These are phyloP conservation scores for Kalmanozyma brasiliensis DNA, from an alignment of 1,284 basidiomycete genomes.

Conservation along the genomic window DNA sequence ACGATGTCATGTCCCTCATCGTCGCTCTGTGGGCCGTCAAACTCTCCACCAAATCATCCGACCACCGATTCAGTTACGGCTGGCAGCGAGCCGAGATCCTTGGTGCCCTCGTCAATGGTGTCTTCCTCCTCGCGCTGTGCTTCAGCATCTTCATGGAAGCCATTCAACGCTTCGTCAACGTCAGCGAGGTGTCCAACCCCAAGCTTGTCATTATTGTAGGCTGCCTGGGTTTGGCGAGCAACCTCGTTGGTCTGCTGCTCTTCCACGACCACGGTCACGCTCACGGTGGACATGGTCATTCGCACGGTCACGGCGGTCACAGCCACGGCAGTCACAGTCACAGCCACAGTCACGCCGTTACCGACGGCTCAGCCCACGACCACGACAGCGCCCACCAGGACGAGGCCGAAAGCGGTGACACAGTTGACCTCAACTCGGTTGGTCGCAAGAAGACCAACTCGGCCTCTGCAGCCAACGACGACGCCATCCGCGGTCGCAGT, in stretches of 20 bases:
- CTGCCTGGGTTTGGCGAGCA: constrained; percentile 86
- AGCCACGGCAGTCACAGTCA: constrained; percentile 42
- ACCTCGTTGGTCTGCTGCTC: constrained; percentile 90
- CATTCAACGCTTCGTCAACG: constrained; percentile 84
- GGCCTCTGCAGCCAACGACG: constrained; percentile 2
- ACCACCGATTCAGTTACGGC: constrained; percentile 83
- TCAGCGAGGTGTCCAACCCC: constrained; percentile 82
- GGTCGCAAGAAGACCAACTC: constrained; percentile 23
- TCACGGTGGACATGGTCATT: constrained; percentile 73
- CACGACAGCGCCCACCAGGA: constrained; percentile 18
- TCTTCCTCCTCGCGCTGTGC: constrained; percentile 93
- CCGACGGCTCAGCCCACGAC: constrained; percentile 8
- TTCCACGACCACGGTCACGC: constrained; percentile 77
- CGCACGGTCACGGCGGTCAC: constrained; percentile 70
- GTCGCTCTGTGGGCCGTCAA: constrained; percentile 98
- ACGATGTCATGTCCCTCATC: constrained; percentile 84
- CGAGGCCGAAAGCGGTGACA: constrained; percentile 11
- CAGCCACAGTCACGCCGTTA: constrained; percentile 35
- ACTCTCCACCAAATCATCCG: constrained; percentile 68
- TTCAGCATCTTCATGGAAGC: constrained; percentile 96
- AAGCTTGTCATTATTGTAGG: constrained; percentile 90
- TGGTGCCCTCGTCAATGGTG: constrained; percentile 83
- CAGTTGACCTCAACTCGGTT: constrained; percentile 11
- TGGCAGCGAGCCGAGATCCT: constrained; percentile 99
- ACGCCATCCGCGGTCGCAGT: constrained; percentile 25